Base-by-base conservation (phyloP, 2,329 filamentous ascomycete species). In the Balansia obtecta region DNA sequence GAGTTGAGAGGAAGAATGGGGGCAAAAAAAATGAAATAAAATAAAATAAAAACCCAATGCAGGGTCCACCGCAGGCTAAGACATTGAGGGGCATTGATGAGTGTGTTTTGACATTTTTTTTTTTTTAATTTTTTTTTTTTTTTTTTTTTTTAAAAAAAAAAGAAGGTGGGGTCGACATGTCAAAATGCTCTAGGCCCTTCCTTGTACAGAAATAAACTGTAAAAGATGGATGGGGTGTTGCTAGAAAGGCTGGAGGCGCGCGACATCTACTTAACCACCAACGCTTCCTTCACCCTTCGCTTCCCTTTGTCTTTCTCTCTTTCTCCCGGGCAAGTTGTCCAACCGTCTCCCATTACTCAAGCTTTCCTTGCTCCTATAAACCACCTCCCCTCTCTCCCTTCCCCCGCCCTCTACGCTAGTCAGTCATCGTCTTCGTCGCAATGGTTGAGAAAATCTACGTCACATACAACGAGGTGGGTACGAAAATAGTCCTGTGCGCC, bases 391-490 rank as follows among this genome's bases (percentile, higher is more conserved):
- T n/a, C n/a, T n/a, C n/a, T n/a, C n/a, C n/a, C n/a, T n/a, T n/a
- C n/a, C n/a, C n/a, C n/a, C n/a, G n/a, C n/a, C n/a, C n/a, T n/a
- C n/a, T n/a, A n/a, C n/a, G n/a, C n/a, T n/a, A n/a, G n/a, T n/a
- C n/a, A n/a, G n/a, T n/a, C n/a, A n/a, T n/a, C n/a, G n/a, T n/a
- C n/a, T n/a, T n/a, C n/a, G n/a, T 38, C 70, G 84, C 73, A 53
- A 90, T 90, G 85, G 79, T 86, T 57, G 77, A 91, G 69, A 94
- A 94, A 68, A 69, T 89, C 67, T 94, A 91, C 73, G 82, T 93
- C 65, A 93, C 87, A 60, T 95, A 95, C 72, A 95, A 94, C 68
- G 82, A 93, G 80, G 87, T 90, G 73, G 34, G 34, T 37, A 37
- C 15, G n/a, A n/a, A 37, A 15, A 27, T 27, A 4, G 20, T 22